Evolutionary conservation across 2,329 filamentous ascomycete genomes (phyloP), one percentile per base, ranked within the genome.

Genomic region (Pyrenochaeta sp.): DNA sequence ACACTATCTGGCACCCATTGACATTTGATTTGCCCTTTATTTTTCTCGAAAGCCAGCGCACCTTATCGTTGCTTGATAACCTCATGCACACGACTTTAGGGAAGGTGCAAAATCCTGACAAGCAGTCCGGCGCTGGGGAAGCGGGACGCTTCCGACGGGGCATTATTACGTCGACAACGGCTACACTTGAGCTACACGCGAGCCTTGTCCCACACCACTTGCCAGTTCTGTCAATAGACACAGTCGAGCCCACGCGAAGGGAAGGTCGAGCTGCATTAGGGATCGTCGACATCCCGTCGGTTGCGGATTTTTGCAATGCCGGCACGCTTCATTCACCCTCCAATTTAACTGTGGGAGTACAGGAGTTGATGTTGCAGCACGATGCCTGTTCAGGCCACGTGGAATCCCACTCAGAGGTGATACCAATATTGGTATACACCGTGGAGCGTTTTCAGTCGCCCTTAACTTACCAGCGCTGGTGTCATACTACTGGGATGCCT

Each of bases 371-470:
- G 30, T 39, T 39, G 25, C 28, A 48, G 52, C 56, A 24, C 44
- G 22, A 54, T 54, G 51, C 56, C 51, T 54, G 56, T 48, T 32
- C 43, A 42, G 54, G 47, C 56, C 48, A 59, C 56, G 52, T 52
- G 56, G 44, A 59, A 46, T 45, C 49, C 42, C 44, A 44, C 46
- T 34, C 47, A 53, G 30, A 27, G 6, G 19, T 27, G 28, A 34
- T 40, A 36, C 30, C 40, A 46, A 40, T 46, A 34, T 36, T n/a
- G 15, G 24, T 3, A 12, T 7, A 12, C 13, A 36, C n/a, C 13
- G 8, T 44, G 49, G 39, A 37, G 44, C 27, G 24, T 25, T 56
- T 36, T 48, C 15, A 15, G 19, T 51, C 47, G 39, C 46, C 40
- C 37, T 15, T 5, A 9, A 30, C 28, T 22, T 8, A 15, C 43